A percentile compares a stretch with the other conserved stretches of the same genome.
phyloP scores from a whole-genome alignment of 2,329 filamentous ascomycete species.

The Seiridium cupressi region DNA sequence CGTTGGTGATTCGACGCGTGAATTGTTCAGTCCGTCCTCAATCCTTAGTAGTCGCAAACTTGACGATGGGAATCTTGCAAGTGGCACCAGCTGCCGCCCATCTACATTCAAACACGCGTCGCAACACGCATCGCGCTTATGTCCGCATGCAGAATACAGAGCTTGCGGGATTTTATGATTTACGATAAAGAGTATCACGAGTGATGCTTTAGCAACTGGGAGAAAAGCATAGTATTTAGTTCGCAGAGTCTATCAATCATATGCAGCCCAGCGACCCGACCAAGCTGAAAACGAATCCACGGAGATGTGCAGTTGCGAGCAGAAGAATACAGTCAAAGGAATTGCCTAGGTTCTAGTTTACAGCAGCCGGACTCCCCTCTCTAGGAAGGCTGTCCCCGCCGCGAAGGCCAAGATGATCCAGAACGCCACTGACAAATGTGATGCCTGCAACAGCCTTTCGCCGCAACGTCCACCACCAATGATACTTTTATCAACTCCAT shows the following conservation, averaged over 20 bases:
- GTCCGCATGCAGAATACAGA: no score
- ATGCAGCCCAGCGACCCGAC: slow-evolving; percentile 31
- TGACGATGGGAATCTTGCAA: background rate
- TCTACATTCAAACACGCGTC: background rate
- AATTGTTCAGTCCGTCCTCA: background rate
- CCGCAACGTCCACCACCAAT: slow-evolving; percentile 44
- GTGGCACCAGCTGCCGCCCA: background rate
- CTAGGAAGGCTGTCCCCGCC: slow-evolving; percentile 32
- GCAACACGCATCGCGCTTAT: background rate
- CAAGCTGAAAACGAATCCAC: slow-evolving; percentile 26
- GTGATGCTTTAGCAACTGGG: no score
- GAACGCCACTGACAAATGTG: slow-evolving; percentile 34
- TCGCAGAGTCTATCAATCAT: slow-evolving; percentile 33
- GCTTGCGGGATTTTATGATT: no score
- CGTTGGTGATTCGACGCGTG: no score
- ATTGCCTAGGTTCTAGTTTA: slow-evolving; percentile 64
- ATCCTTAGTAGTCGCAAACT: background rate
- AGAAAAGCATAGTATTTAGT: background rate
- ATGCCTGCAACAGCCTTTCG: slow-evolving; percentile 35
- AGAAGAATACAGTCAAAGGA: slow-evolving; percentile 43
- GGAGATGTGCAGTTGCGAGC: slow-evolving; percentile 31
- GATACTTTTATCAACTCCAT: slow-evolving; percentile 40
- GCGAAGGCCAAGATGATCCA: slow-evolving; percentile 33
- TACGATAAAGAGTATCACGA: background rate
- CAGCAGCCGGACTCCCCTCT: slow-evolving; percentile 52